Conservation (phyloP, 768 basidiomycete genomes). For the Zangia roseola region DNA sequence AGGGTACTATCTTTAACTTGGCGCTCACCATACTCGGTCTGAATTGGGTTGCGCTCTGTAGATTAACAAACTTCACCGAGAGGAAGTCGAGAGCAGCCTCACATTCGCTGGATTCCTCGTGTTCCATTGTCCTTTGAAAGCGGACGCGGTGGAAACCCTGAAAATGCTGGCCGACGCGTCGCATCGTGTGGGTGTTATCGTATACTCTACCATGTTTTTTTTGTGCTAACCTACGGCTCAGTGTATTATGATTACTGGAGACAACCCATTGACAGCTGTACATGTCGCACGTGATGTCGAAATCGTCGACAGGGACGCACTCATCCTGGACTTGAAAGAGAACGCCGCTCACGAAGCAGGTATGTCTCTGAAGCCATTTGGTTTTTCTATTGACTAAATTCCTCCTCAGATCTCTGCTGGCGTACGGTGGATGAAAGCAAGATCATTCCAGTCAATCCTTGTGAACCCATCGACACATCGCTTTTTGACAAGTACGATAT, state of each 20-base stretch:
- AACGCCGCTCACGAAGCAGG: constrained; percentile 69
- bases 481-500: constrained; percentile 91
- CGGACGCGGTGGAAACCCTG: constrained; percentile 85
- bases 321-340: constrained; percentile 89
- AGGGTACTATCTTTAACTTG: constrained; percentile 50
- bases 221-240: constrained; percentile 28
- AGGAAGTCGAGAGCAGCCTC: constrained; percentile 75
- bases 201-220: background rate
- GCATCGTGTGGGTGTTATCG: constrained; percentile 70
- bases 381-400: background rate
- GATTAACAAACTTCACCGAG: constrained; percentile 88
- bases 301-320: constrained; percentile 91
- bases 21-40: background rate
- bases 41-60: constrained; percentile 26
- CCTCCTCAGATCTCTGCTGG: constrained; percentile 76
- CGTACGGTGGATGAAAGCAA: constrained; percentile 90
- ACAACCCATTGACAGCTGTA: constrained; percentile 95
- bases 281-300: constrained; percentile 97
- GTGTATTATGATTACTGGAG: constrained; percentile 99
- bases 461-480: constrained; percentile 69
- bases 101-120: constrained; percentile 95
- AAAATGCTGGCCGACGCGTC: constrained; percentile 96
- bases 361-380: constrained; percentile 30
- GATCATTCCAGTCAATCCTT: constrained; percentile 81
- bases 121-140: constrained; percentile 97